Evolutionary conservation across 345 rosid species (phyloP).

Genomic region (Populus euphratica): DNA sequence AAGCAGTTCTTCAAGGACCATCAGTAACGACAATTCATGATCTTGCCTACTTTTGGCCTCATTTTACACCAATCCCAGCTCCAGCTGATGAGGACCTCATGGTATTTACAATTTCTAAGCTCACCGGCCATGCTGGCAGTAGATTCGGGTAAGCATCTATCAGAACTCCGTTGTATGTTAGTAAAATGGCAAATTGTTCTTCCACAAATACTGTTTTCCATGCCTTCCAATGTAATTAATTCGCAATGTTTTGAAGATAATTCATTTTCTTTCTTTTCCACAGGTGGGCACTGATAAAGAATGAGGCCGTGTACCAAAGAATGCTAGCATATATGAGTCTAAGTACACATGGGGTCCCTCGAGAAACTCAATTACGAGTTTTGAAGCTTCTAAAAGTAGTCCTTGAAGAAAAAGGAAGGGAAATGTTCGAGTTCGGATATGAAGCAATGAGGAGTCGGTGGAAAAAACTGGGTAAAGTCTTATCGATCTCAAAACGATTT

Average conservation of each 20-base stretch:
- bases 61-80: slow-evolving; percentile 55
- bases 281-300: slow-evolving; percentile 64
- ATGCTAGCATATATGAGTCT: slow-evolving; percentile 16
- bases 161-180: no score
- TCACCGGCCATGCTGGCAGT: slow-evolving; percentile 76
- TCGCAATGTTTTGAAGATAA: no score
- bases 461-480: slow-evolving; percentile 26
- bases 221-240: no score
- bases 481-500: slow-evolving; percentile 47
- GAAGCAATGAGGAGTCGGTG: slow-evolving; percentile 45
- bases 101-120: slow-evolving; percentile 66
- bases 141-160: slow-evolving; percentile 48
- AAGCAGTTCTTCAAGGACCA: slow-evolving; percentile 50
- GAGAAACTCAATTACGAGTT: slow-evolving; percentile 51
- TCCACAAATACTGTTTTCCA: no score
- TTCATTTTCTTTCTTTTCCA: background rate
- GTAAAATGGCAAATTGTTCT: no score
- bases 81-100: slow-evolving; percentile 46
- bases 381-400: slow-evolving; percentile 48
- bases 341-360: slow-evolving; percentile 52
- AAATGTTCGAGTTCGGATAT: slow-evolving; percentile 47
- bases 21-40: slow-evolving; percentile 51
- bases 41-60: slow-evolving; percentile 74
- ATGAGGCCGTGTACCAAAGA: slow-evolving; percentile 46
- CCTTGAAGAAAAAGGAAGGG: slow-evolving; percentile 26